Evolutionary conservation across 768 basidiomycete genomes (phyloP), one percentile per base, ranked within the genome.

Genomic region (Tricholoma bakamatsutake): DNA sequence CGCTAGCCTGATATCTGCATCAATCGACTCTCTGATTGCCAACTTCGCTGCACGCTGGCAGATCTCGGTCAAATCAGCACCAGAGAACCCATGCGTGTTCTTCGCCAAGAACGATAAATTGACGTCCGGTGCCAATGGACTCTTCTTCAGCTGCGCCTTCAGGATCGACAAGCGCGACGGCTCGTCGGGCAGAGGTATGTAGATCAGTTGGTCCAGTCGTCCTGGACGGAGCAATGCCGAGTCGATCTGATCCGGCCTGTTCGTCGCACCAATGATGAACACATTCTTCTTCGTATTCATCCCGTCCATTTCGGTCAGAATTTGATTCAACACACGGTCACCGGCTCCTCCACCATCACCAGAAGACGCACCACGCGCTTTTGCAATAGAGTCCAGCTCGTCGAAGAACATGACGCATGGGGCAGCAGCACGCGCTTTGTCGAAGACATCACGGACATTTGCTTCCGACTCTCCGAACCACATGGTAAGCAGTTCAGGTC

Each of bases 391-490:
- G 71, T 99, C 97, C 70, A 99, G 80, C 72, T 99, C 97, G 66
- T 99, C 97, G 75, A 99, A 99, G 90, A 99, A 99, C 93, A 99
- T 97, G 64, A 99, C 97, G 69, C 97, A 98, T 54, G 97, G 97
- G 27, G 97, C 96, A 7, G 97, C 97, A 15, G 97, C 97, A 63
- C 97, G 92, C 30, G 97, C 97, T 76, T 98, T 98, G 83, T 99
- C 97, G 73, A 99, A 99, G 60, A 98, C 93, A 64, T 98, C 96
- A 64, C 97, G 93, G 59, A 99, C 97, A 66, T 99, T 99, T 61
- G 96, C 97, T 77, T 99, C 97, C 5, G 96, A 98, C 81, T 99
- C 97, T 85, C 97, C 97, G 74, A 99, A 98, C 94, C 97, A 99
- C 96, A 98, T 98, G 5, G 95, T 99, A 42, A 98, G 85, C 42